Base-by-base conservation (phyloP, 805 yeast species). In the Hanseniaspora nectarophila region DNA sequence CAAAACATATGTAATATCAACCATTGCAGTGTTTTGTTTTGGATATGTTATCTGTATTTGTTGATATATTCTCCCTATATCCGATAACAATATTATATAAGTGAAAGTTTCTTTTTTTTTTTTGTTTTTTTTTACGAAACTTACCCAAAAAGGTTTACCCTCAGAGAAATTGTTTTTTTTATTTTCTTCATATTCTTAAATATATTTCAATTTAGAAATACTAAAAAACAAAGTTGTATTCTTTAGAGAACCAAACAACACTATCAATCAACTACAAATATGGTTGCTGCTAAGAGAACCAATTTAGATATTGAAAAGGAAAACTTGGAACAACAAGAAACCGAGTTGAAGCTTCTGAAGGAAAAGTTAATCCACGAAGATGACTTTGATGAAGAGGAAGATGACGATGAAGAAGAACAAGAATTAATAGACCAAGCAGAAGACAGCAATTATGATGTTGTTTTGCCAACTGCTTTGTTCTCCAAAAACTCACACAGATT, bases 401-500 rank as follows among this genome's bases (percentile, higher is more conserved):
- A 42, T 12, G 31, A 24, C 15, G 31, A 31, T 15, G 39, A 21
- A 23, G 44, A 39, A 24, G 51, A 33, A 15, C 26, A 44, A 31
- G 26, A 21, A 21, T 21, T 16, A 12, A 26, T 21, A 21, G 28
- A 26, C 16, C 20, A 39, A n/a, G 31, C 21, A 4, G 33, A 26
- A 6, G 28, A 15, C 9, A 33, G 34, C 4, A 35, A 32, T 2
- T 43, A 47, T 3, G 40, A 40, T 9, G 38, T 24, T 21, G 33
- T 32, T 2, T 26, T 47, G 15, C 51, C 51, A 23, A 47, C 51
- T 13, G 51, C 45, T 24, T 47, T 47, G 20, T 47, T 47, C 24
- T 47, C 51, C 12, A 47, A 40, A 40, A 47, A 40, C 28, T 47
- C 51, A 10, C 51, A 47, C 18, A 47, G 51, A 47, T 47, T 47